phyloP scores from a whole-genome alignment of 441 rosid species.

The Pelargonium cotyledonis region DNA sequence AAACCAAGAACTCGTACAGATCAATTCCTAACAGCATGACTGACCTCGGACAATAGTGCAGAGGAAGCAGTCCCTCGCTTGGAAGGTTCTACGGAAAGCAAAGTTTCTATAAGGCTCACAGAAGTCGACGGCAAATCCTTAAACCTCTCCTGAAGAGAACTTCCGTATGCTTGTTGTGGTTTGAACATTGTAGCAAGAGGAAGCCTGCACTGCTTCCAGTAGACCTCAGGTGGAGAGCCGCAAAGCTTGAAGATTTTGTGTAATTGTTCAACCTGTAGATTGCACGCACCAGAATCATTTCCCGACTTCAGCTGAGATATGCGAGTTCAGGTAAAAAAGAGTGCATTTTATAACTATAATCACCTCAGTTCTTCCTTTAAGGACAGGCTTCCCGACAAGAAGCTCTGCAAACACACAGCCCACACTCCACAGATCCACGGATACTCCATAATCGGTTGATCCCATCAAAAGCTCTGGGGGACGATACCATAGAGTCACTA shows the following conservation, averaged over 20 bases:
- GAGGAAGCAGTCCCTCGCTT: constrained; percentile 59
- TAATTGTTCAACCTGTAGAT: constrained; percentile 75
- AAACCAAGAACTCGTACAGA: too few species aligned
- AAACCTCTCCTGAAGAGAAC: constrained; percentile 47
- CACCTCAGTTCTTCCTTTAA: constrained; percentile 95
- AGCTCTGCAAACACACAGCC: constrained; percentile 92
- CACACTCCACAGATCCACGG: constrained; percentile 88
- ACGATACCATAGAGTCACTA: constrained; percentile 94
- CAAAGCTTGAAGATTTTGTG: constrained; percentile 89
- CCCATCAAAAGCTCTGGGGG: constrained; percentile 96
- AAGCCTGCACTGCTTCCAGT: constrained; percentile 60
- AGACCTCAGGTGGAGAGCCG: constrained; percentile 79
- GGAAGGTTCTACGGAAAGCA: constrained; percentile 73
- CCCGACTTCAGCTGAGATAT: not conserved
- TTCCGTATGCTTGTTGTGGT: constrained; percentile 52
- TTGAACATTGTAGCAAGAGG: constrained; percentile 58
- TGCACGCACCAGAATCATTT: not conserved
- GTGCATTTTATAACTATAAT: not conserved
- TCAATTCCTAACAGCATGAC: not conserved
- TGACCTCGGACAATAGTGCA: constrained; percentile 72
- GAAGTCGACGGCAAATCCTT: constrained; percentile 53
- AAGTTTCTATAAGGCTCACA: constrained; percentile 61
- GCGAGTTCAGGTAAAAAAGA: too few species aligned
- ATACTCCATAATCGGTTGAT: constrained; percentile 59
- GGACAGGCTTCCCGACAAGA: constrained; percentile 66